A percentile compares a stretch with the other conserved stretches of the same genome.
phyloP scores from a whole-genome alignment of 148 eudicot species.

The Rhododendron kiyosumense region DNA sequence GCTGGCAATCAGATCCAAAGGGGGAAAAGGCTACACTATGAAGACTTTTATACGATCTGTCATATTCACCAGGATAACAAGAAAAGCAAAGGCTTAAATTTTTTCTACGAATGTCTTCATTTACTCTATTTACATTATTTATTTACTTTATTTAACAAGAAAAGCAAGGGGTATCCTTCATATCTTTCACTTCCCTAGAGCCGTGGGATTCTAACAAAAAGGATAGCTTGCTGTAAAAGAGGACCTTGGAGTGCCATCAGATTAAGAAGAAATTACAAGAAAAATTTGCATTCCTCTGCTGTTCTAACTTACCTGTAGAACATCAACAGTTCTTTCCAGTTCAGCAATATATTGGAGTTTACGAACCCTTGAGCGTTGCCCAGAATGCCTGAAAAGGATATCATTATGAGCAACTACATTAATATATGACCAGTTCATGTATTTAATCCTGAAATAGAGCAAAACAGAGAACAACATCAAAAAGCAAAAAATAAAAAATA shows the following conservation, averaged over 20 bases:
- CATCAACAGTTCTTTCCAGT: slow-evolving; percentile 63
- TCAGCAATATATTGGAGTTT: slow-evolving; percentile 76
- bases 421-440: not conserved
- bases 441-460: not conserved
- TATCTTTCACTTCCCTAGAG: not conserved
- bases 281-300: not conserved
- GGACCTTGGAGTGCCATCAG: not conserved
- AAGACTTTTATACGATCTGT: not conserved
- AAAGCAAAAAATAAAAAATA: not conserved
- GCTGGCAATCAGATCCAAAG: not conserved
- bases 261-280: not conserved
- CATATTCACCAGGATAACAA: not conserved
- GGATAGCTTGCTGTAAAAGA: not conserved
- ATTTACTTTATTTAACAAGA: too few species aligned
- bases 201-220: not conserved
- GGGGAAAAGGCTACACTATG: not conserved
- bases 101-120: not conserved
- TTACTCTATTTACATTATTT: too few species aligned
- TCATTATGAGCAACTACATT: not conserved
- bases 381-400: slow-evolving; percentile 48
- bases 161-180: too few species aligned
- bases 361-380: slow-evolving; percentile 70
- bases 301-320: slow-evolving; percentile 44
- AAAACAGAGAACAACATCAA: not conserved
- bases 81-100: not conserved